Percentiles rank a stretch among this genome's conserved stretches.
Evolutionary conservation across 1,284 basidiomycete genomes (phyloP).

Genomic region (Boletus semigastroideus): DNA sequence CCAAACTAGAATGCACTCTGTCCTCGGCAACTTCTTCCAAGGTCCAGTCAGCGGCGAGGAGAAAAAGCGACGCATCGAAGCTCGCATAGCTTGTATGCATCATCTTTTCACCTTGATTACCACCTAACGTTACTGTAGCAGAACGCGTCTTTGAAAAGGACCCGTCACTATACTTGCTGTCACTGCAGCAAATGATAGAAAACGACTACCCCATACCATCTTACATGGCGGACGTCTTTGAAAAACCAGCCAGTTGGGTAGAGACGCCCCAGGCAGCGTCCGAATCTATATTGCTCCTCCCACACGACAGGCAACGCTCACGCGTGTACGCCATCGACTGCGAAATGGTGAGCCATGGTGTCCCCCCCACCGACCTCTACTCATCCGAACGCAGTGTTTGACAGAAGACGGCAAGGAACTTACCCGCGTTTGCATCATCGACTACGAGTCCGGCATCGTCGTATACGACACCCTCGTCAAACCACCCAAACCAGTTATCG

Average conservation of each 20-base stretch:
- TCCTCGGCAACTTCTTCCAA: constrained; percentile 78
- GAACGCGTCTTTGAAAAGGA: constrained; percentile 58
- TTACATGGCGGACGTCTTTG: constrained; percentile 70
- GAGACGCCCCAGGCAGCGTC: constrained; percentile 66
- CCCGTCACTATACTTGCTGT: constrained; percentile 72
- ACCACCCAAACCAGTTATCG: constrained; percentile 75
- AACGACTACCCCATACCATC: constrained; percentile 87
- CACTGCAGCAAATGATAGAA: constrained; percentile 83
- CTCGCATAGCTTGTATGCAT: constrained; percentile 53
- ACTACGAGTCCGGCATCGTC: constrained; percentile 67
- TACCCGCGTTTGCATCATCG: constrained; percentile 80
- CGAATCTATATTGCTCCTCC: constrained; percentile 28
- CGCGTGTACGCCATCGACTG: constrained; percentile 70
- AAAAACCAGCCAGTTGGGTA: constrained; percentile 63
- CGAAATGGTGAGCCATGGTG: constrained; percentile 73
- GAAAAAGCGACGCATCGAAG: constrained; percentile 62
- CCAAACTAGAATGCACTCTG: constrained; percentile 78
- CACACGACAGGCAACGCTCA: constrained; percentile 33
- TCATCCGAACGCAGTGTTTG: constrained; percentile 55
- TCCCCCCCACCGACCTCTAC: background rate
- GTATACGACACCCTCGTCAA: constrained; percentile 87
- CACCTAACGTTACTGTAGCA: constrained; percentile 40
- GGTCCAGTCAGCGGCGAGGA: constrained; percentile 77
- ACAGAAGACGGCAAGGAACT: constrained; percentile 88
- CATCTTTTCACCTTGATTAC: background rate